Percentiles rank a stretch among this genome's conserved stretches.
Conservation (phyloP, 2,329 filamentous ascomycete genomes). For the Alternaria metachromatica region DNA sequence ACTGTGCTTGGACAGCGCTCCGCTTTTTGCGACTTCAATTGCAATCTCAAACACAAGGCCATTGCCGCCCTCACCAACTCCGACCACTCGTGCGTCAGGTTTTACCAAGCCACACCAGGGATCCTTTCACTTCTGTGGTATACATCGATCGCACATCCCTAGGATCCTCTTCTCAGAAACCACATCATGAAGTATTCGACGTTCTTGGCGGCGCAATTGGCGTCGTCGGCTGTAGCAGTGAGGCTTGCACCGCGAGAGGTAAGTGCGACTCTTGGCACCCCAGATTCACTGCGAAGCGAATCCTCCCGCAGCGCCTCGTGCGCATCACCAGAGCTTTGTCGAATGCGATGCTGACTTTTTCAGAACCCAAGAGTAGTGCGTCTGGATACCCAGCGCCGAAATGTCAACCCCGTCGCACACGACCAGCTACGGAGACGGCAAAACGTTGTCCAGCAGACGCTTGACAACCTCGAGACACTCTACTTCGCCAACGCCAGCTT, state of each 20-base stretch:
- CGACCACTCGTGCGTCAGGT: slow-evolving; percentile 24
- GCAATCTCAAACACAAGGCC: neutral
- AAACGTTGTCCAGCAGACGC: slow-evolving; percentile 53
- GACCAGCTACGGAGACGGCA: slow-evolving; percentile 54
- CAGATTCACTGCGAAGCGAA: slow-evolving; percentile 21
- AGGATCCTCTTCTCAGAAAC: neutral
- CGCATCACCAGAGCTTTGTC: neutral
- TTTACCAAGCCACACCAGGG: slow-evolving; percentile 6
- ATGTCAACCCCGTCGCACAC: slow-evolving; percentile 54
- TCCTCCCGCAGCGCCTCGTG: slow-evolving; percentile 14
- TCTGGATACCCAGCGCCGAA: slow-evolving; percentile 59
- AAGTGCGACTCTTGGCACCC: slow-evolving; percentile 38
- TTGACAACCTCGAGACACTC: slow-evolving; percentile 66
- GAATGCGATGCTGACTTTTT: slow-evolving; percentile 15
- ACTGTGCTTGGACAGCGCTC: neutral
- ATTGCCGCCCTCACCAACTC: slow-evolving; percentile 6
- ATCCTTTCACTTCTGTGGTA: neutral
- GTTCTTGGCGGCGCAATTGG: slow-evolving; percentile 37
- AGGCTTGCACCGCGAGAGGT: slow-evolving; percentile 44
- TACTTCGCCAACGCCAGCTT: slow-evolving; percentile 66
- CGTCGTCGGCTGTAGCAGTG: slow-evolving; percentile 37
- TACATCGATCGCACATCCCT: slow-evolving; percentile 14
- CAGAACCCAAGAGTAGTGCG: slow-evolving; percentile 56
- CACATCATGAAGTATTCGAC: slow-evolving; percentile 40
- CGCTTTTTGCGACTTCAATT: neutral